Base-by-base conservation (phyloP, 305 asterid species). In the Salvia sclarea region DNA sequence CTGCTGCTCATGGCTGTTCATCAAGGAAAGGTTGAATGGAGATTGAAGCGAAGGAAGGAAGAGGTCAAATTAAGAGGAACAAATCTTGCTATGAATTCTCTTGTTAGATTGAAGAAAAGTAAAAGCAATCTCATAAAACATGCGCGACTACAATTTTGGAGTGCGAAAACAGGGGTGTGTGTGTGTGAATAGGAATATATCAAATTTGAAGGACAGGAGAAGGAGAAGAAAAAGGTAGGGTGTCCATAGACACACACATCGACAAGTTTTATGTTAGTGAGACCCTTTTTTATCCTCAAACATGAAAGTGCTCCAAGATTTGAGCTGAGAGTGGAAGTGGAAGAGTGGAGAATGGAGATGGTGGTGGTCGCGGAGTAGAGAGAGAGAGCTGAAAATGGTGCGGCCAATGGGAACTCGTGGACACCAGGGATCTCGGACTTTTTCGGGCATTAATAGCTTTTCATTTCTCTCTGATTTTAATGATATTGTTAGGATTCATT, bases 341-440 rank as follows among this genome's bases (percentile, higher is more conserved):
- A 45, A 71, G 67, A 72, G 76, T 66, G 78, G 78, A 71, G 67
- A 72, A 74, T 66, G 78, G 78, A 54, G 61, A 24, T 43, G 73
- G 68, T 57, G 55, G 74, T 38, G 69, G 53, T 22, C 49, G 75
- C 8, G 69, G 63, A 33, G 37, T 31, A 13, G 74, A 68, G 65
- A 71, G 71, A 61, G 64, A 70, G 58, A 68, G 73, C 47, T 52
- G 71, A 40, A 74, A 70, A 54, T 33, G 61, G 70, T 53, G 71
- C 60, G 74, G 69, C 88, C 86, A 84, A 83, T 83, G 76, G 75
- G 80, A 81, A 81, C 60, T 68, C 67, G 73, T 72, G 70, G 35
- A 14, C 35, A 59, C 73, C 83, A 73, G 76, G 61, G 85, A 79
- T 79, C 74, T 76, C 38, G 82, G 84, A 14, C 54, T 68, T 38